Percentiles rank a stretch among this genome's conserved stretches.
These are phyloP conservation scores for Tremella yokohamensis DNA, from an alignment of 768 basidiomycete species.

Conservation along the genomic window DNA sequence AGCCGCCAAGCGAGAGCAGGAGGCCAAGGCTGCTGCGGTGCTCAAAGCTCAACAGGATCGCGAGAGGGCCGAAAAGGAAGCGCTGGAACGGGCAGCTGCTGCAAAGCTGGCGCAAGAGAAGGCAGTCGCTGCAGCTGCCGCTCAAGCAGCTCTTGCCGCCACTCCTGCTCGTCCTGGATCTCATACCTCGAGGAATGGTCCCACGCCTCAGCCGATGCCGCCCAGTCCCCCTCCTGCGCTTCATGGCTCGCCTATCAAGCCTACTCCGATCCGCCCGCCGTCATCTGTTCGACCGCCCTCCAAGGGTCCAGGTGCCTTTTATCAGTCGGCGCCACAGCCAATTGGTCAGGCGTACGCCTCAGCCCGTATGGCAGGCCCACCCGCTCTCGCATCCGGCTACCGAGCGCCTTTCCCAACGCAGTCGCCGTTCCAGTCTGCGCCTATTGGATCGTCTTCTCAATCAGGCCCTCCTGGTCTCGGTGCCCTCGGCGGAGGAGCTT, in stretches of 20 bases:
- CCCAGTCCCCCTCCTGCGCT: not conserved
- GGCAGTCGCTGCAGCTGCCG: conserved; percentile 15
- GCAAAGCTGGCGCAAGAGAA: conserved; percentile 21
- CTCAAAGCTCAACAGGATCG: conserved; percentile 33
- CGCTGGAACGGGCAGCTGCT: conserved; percentile 24
- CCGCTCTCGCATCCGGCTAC: conserved; percentile 28
- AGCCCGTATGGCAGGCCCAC: conserved; percentile 30
- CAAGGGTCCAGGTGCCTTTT: too few species aligned
- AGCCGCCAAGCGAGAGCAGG: conserved; percentile 37
- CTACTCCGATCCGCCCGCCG: not conserved
- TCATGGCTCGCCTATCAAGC: conserved; percentile 1
- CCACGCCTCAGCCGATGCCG: not conserved
- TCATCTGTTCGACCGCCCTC: too few species aligned
- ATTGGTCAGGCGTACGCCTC: too few species aligned
- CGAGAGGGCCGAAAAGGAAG: conserved; percentile 31
- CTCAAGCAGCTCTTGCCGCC: conserved; percentile 13
- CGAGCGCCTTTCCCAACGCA: conserved; percentile 18
- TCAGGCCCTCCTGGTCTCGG: conserved; percentile 31
- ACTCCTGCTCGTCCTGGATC: not conserved
- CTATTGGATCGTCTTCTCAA: conserved; percentile 19
- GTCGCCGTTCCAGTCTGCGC: conserved; percentile 27
- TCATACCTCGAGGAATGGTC: not conserved
- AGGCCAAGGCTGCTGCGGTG: conserved; percentile 39
- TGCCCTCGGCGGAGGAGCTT: conserved; percentile 14
- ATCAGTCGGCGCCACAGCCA: not conserved